Conservation (phyloP, 2,329 filamentous ascomycete genomes). For the Colletotrichum caudatum region DNA sequence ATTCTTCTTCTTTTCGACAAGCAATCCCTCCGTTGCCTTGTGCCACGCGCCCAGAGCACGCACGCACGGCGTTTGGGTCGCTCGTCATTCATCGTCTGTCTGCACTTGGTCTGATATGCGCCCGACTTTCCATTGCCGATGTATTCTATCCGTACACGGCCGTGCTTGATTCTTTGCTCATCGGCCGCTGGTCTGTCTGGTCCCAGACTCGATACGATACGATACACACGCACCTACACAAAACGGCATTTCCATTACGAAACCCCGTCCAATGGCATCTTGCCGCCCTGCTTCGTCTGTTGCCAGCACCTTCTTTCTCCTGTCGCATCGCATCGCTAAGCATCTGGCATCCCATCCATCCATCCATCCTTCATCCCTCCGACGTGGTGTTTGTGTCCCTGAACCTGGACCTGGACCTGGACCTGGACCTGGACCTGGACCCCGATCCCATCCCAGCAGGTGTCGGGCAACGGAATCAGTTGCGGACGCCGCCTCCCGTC, state of each 20-base stretch:
- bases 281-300: slow-evolving; percentile 25
- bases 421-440: neutral
- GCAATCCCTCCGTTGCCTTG: neutral
- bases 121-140: neutral
- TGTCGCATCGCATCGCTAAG: neutral
- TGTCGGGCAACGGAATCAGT: neutral
- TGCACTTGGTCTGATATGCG: neutral
- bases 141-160: too few species aligned
- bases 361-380: neutral
- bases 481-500: slow-evolving; percentile 24
- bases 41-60: slow-evolving; percentile 7
- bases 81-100: neutral
- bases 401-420: neutral
- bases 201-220: slow-evolving; percentile 17
- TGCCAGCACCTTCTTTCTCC: slow-evolving; percentile 34
- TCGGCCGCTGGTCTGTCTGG: slow-evolving; percentile 12
- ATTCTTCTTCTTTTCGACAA: neutral
- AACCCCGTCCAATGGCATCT: slow-evolving; percentile 51
- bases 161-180: slow-evolving; percentile 18
- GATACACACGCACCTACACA: slow-evolving; percentile 30
- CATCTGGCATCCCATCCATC: neutral
- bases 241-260: slow-evolving; percentile 53
- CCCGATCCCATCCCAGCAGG: neutral
- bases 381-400: slow-evolving; percentile 7
- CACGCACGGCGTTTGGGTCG: neutral